Base-by-base conservation (phyloP, 768 basidiomycete species). In the Collybia nuda region DNA sequence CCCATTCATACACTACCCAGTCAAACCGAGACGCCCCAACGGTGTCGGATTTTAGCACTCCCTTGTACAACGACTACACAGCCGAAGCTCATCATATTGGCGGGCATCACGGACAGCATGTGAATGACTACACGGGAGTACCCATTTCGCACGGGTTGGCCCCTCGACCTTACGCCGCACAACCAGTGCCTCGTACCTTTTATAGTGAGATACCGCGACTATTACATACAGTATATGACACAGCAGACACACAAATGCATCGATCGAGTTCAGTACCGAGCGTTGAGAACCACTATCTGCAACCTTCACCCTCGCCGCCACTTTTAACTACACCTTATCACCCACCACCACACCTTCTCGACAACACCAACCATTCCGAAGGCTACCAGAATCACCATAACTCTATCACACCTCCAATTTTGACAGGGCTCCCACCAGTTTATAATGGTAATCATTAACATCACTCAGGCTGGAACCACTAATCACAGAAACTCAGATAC, bases 281-380 rank as follows among this genome's bases (percentile, higher is more conserved):
- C 14, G 6, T 32, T 11, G 32, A 52, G 22, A 51, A 56, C n/a
- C 54, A 53, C n/a, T 54, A 50, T 32, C 22, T 50, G 18, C 52
- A 55, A 37, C 26, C 41, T 22, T 56, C 58, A 12, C 57, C 57
- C 19, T 64, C 64, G 15, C 61, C 61, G 8, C 65, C 65, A 5
- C 58, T 66, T 22, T 50, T 68, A 38, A 64, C 62, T 11, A 63
- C 62, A 6, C 61, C 65, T 3, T 67, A 67, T 44, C 60, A 62
- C 41, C 62, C 63, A 3, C 56, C 56, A 15, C 47, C 57, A 18
- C 57, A 62, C 38, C 39, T 58, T 22, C 44, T 56, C 15, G 32
- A 36, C 23, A 38, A 54, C 46, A 48, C 45, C 26, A 43, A 12
- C 45, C 37, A 17, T 39, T 47, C 46, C 5, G 46, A 55, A 7